phyloP scores from a whole-genome alignment of 345 rosid genomes.

The Punica granatum region DNA sequence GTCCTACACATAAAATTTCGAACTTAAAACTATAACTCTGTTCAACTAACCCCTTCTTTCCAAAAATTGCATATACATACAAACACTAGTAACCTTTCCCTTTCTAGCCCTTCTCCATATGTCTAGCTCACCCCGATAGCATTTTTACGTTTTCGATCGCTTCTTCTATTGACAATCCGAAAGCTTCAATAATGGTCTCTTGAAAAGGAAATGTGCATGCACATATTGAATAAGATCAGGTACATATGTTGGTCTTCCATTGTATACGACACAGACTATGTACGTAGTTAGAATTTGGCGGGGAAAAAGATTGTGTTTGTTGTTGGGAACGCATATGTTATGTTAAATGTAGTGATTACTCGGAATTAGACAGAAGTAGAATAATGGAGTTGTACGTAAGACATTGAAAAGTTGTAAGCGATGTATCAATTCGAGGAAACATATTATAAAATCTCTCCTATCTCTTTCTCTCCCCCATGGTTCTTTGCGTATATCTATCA shows the following conservation, averaged over 20 bases:
- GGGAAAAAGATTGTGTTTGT: not conserved
- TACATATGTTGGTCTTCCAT: not conserved
- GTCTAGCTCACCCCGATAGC: not conserved
- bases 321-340: too few species aligned
- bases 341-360: too few species aligned
- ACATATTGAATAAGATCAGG: not conserved
- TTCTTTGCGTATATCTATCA: too few species aligned
- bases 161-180: not conserved
- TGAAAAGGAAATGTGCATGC: not conserved
- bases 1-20: not conserved
- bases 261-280: not conserved
- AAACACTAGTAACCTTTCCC: not conserved
- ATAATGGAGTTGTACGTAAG: too few species aligned
- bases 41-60: not conserved
- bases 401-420: too few species aligned
- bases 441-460: too few species aligned
- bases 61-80: not conserved
- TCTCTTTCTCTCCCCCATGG: too few species aligned
- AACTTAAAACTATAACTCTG: not conserved
- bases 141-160: not conserved
- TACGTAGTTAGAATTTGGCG: not conserved
- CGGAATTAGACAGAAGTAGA: too few species aligned
- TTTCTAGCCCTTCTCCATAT: not conserved
- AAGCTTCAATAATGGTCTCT: not conserved
- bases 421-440: too few species aligned